Evolutionary conservation across 129 eudicot species (phyloP), one percentile per base, ranked within the genome.

Genomic region (Glebionis coronaria): DNA sequence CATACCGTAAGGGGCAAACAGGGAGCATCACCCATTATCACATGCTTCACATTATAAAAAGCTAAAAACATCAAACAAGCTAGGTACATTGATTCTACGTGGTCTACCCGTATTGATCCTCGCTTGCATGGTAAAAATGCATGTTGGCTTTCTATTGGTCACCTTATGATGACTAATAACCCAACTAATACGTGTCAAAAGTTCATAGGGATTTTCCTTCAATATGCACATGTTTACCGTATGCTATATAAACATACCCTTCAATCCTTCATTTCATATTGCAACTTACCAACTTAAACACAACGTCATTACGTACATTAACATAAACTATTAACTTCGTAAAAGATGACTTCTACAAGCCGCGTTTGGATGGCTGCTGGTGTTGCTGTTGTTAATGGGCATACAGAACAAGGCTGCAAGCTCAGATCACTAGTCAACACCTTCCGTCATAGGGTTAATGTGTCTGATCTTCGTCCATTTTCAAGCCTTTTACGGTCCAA

Each of bases 81-180:
- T 35, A 35, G 42, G 42, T 35, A 35, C 42, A 35, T 35, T 35
- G 42, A 35, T 35, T 35, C 42, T 49, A 49, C 19, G 54, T 11
- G 18, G 54, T 49, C 16, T 49, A 4, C 0, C 53, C 53, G 16
- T 13, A 49, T 49, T 13, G 54, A 49, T 11, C 54, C 54, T 35
- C 18, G 7, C 14, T 49, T 49, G 19, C n/a, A 49, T 49, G 54
- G 6, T 49, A 49, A 49, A 6, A 49, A 5, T 7, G 9, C 54
- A 13, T 49, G 54, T 49, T 49, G 18, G 54, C 38, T 27, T 23
- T 15, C 59, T 50, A 66, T 66, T 66, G 59, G 70, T 28, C 40
- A 4, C 5, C 1, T 7, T 5, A 25, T 9, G 16, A 27, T 49
- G 70, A 65, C 58, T 49, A 56, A 27, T 16, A 16, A 53, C 27